A percentile compares a stretch with the other conserved stretches of the same genome.
phyloP scores from a whole-genome alignment of 345 rosid species.

The Populus davidiana region DNA sequence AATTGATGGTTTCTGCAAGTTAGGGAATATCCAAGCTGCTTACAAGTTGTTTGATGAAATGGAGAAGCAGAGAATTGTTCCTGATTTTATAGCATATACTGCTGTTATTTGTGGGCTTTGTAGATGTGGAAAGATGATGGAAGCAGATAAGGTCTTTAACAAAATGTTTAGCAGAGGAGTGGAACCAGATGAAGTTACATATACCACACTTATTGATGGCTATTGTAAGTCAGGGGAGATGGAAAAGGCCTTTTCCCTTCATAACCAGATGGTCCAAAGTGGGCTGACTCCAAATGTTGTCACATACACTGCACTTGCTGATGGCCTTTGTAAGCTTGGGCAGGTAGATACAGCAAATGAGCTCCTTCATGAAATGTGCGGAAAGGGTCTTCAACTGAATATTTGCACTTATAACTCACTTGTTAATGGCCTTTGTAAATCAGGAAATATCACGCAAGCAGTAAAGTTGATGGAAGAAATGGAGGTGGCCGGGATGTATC shows the following conservation, averaged over 20 bases:
- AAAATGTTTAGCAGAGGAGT: conserved; percentile 59
- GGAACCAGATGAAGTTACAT: conserved; percentile 71
- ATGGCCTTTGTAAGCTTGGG: conserved; percentile 82
- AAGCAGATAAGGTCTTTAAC: conserved; percentile 58
- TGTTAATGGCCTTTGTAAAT: conserved; percentile 80
- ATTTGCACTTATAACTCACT: conserved; percentile 67
- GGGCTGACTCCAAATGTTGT: conserved; percentile 73
- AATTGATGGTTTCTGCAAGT: conserved; percentile 70
- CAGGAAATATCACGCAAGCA: conserved; percentile 64
- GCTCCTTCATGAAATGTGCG: conserved; percentile 79
- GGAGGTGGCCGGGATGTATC: conserved; percentile 52
- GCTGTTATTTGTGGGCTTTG: conserved; percentile 70
- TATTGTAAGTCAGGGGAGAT: conserved; percentile 71
- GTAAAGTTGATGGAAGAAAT: conserved; percentile 69
- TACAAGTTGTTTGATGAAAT: conserved; percentile 55
- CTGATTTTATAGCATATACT: conserved; percentile 74
- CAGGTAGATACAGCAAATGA: conserved; percentile 83
- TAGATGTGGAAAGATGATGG: conserved; percentile 55
- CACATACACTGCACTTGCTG: conserved; percentile 77
- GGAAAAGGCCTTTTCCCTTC: conserved; percentile 68
- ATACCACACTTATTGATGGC: conserved; percentile 80
- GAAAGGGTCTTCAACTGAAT: conserved; percentile 73
- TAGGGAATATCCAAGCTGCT: conserved; percentile 55
- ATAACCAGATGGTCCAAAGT: conserved; percentile 71
- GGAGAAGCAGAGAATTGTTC: conserved; percentile 40